phyloP scores from a whole-genome alignment of 2,329 filamentous ascomycete species.

The Ophiostoma novo-ulmi region DNA sequence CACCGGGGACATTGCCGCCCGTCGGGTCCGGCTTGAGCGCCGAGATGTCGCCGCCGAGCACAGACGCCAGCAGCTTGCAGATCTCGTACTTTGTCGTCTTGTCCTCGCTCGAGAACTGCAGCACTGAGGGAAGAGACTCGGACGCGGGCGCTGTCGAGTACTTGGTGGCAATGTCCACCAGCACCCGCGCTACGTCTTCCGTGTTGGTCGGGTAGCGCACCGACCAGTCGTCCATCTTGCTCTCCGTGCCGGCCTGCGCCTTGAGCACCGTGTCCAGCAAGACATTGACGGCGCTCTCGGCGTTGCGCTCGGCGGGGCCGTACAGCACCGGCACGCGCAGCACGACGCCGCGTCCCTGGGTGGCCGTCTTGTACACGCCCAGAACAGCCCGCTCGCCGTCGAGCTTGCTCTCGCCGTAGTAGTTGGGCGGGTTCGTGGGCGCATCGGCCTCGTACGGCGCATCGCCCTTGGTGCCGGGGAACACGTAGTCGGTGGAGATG shows the following conservation, averaged over 20 bases:
- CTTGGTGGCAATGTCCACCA: conserved; percentile 59
- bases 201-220: conserved; percentile 84
- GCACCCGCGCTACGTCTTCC: conserved; percentile 73
- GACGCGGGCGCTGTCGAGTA: conserved; percentile 42
- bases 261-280: conserved; percentile 74
- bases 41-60: conserved; percentile 66
- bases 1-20: conserved; percentile 65
- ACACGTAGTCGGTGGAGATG: conserved; percentile 80
- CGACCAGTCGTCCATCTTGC: conserved; percentile 80
- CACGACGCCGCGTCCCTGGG: conserved; percentile 57
- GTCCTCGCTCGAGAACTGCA: conserved; percentile 86
- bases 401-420: conserved; percentile 62
- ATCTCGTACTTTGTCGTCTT: conserved; percentile 87
- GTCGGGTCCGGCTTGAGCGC: conserved; percentile 62
- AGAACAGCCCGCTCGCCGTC: conserved; percentile 61
- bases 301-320: conserved; percentile 62
- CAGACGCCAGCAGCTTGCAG: conserved; percentile 68
- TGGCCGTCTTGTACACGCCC: conserved; percentile 48
- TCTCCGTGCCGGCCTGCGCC: conserved; percentile 45
- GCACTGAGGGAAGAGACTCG: conserved; percentile 56
- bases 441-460: conserved; percentile 71
- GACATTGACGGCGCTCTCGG: conserved; percentile 78
- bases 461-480: conserved; percentile 67
- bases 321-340: conserved; percentile 81
- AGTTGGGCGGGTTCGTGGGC: conserved; percentile 64